Evolutionary conservation across 345 rosid species (phyloP).

Genomic region (Heritiera littoralis): DNA sequence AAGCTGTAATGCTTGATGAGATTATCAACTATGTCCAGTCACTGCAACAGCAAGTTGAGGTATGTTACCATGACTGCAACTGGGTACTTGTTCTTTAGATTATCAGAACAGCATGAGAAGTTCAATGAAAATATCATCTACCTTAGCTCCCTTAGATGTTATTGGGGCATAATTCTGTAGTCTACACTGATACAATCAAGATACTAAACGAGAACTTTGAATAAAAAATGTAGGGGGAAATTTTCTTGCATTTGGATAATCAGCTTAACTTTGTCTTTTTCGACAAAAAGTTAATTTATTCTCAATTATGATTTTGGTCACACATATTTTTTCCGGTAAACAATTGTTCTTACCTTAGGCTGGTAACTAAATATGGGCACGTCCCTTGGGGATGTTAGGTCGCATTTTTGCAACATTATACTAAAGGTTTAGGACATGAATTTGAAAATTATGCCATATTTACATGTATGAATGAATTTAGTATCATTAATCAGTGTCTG

Average conservation of each 20-base stretch:
- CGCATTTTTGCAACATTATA: not conserved
- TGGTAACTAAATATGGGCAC: not conserved
- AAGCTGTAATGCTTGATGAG: constrained; percentile 98
- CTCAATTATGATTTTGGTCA: not conserved
- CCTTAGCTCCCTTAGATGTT: not conserved
- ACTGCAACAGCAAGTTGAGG: constrained; percentile 97
- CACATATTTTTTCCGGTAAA: not conserved
- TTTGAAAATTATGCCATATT: not conserved
- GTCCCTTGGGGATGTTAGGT: not conserved
- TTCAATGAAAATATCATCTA: not conserved
- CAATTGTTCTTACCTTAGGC: not conserved
- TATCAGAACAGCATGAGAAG: not conserved
- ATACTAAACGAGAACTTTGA: not conserved
- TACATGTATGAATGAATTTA: not conserved
- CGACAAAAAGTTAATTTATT: not conserved
- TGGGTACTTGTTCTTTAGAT: not conserved
- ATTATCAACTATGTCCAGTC: constrained; percentile 98
- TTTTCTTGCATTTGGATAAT: not conserved
- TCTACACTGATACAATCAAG: not conserved
- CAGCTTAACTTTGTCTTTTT: not conserved
- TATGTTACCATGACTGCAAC: constrained; percentile 32
- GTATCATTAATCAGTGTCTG: not conserved
- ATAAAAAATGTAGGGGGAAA: not conserved
- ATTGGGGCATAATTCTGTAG: not conserved
- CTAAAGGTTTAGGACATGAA: not conserved